Percentiles rank a stretch among this genome's conserved stretches.
These are phyloP conservation scores for Phytophthora macrochlamydospora DNA, from an alignment of 352 stramenopile species.

Conservation along the genomic window DNA sequence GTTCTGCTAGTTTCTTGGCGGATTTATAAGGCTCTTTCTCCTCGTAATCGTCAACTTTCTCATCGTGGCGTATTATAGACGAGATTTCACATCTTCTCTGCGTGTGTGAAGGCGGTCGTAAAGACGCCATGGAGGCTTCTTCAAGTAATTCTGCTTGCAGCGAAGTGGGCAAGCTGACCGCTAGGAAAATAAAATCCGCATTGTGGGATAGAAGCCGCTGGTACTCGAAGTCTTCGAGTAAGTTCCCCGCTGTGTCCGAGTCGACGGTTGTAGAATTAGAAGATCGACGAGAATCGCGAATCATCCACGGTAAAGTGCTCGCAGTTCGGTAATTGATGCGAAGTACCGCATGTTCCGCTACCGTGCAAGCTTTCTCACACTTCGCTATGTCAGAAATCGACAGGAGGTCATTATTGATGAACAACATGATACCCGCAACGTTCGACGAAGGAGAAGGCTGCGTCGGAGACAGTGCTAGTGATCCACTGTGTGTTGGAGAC, in stretches of 20 bases:
- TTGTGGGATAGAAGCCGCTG: conserved; percentile 46
- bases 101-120: too few species aligned
- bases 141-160: too few species aligned
- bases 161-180: conserved; percentile 28
- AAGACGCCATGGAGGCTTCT: too few species aligned
- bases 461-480: conserved; percentile 7
- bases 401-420: conserved; percentile 64
- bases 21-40: neutral
- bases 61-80: conserved; percentile 11
- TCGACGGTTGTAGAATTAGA: conserved; percentile 9
- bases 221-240: conserved; percentile 61
- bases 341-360: conserved; percentile 54
- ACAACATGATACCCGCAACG: conserved; percentile 46
- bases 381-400: conserved; percentile 18
- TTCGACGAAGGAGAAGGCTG: conserved; percentile 15
- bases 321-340: conserved; percentile 67
- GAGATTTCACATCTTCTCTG: neutral
- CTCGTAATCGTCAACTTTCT: neutral
- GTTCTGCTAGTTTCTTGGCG: conserved; percentile 6
- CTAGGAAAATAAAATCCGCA: conserved; percentile 45
- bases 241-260: conserved; percentile 20
- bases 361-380: conserved; percentile 49
- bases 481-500: conserved; percentile 3
- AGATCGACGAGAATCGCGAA: conserved; percentile 29
- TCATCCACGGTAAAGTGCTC: conserved; percentile 63